Evolutionary conservation across 345 rosid genomes (phyloP).

Genomic region (Eucalyptus microcorys): DNA sequence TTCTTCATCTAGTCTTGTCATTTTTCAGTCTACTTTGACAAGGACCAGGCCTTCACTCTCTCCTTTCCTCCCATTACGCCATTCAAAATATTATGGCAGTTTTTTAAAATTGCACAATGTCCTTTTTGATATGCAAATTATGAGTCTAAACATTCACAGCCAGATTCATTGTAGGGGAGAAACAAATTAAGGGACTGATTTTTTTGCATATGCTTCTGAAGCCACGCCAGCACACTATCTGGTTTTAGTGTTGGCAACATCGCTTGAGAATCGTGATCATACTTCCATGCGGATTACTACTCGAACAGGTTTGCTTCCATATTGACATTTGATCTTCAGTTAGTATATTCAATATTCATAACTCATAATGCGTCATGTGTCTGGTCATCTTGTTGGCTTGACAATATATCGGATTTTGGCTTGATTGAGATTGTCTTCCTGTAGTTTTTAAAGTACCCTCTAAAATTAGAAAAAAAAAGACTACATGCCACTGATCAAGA

Average conservation of each 20-base stretch:
- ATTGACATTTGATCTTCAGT: neutral
- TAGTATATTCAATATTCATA: neutral
- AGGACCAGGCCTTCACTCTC: neutral
- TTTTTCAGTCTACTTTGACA: neutral
- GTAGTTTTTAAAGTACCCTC: neutral
- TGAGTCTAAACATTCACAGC: neutral
- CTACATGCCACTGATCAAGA: neutral
- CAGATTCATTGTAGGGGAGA: rapidly evolving
- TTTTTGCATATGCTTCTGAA: neutral
- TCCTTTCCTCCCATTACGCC: neutral
- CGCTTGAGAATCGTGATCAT: neutral
- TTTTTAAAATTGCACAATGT: neutral
- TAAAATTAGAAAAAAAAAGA: neutral
- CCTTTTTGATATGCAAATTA: neutral
- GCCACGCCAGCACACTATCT: rapidly evolving
- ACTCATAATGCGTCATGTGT: neutral
- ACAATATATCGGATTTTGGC: neutral
- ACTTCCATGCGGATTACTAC: rapidly evolving
- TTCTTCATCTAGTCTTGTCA: neutral
- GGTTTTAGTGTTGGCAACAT: neutral
- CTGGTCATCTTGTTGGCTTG: neutral
- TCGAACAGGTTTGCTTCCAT: neutral
- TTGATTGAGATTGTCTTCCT: neutral
- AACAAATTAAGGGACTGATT: neutral
- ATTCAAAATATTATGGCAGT: neutral